Conservation (phyloP, 2,329 filamentous ascomycete species). For the Thielaviopsis ethacetica region DNA sequence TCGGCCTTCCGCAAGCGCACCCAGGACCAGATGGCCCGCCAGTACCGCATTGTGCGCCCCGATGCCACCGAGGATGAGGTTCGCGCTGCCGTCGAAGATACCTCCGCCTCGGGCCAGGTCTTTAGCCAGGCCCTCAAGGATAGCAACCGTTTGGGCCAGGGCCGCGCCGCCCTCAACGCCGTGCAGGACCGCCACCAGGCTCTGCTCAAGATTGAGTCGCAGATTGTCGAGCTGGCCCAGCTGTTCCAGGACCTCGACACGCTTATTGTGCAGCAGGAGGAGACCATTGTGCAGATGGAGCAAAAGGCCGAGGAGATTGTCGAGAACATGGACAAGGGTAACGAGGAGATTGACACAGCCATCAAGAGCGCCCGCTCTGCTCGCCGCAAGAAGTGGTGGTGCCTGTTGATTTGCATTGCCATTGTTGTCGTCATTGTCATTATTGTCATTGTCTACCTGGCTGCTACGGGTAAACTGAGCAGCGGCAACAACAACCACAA, state of each 20-base stretch:
- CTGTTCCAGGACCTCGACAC: slow-evolving; percentile 83
- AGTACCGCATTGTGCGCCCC: slow-evolving; percentile 78
- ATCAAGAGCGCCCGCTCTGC: slow-evolving; percentile 66
- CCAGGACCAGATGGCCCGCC: slow-evolving; percentile 69
- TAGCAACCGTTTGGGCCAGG: slow-evolving; percentile 66
- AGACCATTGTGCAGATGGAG: slow-evolving; percentile 64
- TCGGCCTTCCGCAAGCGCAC: slow-evolving; percentile 64
- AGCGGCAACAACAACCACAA: slow-evolving; percentile 19
- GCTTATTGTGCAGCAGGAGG: slow-evolving; percentile 74
- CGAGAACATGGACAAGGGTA: slow-evolving; percentile 71
- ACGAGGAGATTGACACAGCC: slow-evolving; percentile 65
- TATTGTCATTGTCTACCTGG: slow-evolving; percentile 32
- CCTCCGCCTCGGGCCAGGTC: slow-evolving; percentile 56
- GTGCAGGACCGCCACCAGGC: slow-evolving; percentile 72
- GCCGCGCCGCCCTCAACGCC: slow-evolving; percentile 60
- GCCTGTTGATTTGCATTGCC: slow-evolving; percentile 53
- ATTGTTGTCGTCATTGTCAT: slow-evolving; percentile 37
- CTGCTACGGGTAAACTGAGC: slow-evolving; percentile 14
- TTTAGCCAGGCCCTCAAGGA: slow-evolving; percentile 78
- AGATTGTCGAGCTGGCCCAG: slow-evolving; percentile 74
- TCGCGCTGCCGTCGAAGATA: slow-evolving; percentile 51
- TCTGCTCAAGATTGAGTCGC: slow-evolving; percentile 80
- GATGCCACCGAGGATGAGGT: slow-evolving; percentile 69
- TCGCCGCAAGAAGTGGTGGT: slow-evolving; percentile 94
- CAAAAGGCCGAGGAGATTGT: slow-evolving; percentile 73